Percentiles rank a stretch among this genome's conserved stretches.
Conservation (phyloP, 2,329 filamentous ascomycete species). For the Claviceps cyperi region DNA sequence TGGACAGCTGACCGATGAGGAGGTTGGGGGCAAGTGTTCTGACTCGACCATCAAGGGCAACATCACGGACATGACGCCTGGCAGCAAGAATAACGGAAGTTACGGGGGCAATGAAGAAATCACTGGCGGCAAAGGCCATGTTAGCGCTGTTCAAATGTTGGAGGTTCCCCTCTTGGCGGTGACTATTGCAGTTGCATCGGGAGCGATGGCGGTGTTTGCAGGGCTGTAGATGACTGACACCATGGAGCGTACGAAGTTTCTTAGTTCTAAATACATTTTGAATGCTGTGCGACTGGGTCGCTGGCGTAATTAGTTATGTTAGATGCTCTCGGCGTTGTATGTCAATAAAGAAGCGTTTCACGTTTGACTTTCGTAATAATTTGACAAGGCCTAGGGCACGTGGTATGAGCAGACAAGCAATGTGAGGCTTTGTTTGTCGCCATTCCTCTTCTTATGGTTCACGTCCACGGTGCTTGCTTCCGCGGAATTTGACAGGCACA, state of each 20-base stretch:
- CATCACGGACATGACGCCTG: background rate
- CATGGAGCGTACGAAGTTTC: background rate
- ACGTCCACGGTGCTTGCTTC: too few species aligned
- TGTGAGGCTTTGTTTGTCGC: too few species aligned
- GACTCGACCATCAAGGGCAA: background rate
- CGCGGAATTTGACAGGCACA: too few species aligned
- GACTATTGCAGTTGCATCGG: background rate
- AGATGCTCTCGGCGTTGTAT: too few species aligned
- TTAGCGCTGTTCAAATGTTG: background rate
- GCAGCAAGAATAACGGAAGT: background rate
- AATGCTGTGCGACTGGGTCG: too few species aligned
- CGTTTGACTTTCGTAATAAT: too few species aligned
- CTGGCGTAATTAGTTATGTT: too few species aligned
- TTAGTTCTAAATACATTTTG: background rate
- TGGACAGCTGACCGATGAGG: conserved; percentile 14
- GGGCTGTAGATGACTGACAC: background rate
- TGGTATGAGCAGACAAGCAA: too few species aligned
- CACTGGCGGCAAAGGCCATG: background rate
- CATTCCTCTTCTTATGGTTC: too few species aligned
- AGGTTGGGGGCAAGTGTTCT: background rate
- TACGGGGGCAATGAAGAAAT: background rate
- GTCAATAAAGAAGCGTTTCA: too few species aligned
- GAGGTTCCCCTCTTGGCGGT: background rate
- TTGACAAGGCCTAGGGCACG: too few species aligned
- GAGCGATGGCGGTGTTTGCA: background rate